Conservation (phyloP, 768 basidiomycete genomes). For the Suillus subluteus region DNA sequence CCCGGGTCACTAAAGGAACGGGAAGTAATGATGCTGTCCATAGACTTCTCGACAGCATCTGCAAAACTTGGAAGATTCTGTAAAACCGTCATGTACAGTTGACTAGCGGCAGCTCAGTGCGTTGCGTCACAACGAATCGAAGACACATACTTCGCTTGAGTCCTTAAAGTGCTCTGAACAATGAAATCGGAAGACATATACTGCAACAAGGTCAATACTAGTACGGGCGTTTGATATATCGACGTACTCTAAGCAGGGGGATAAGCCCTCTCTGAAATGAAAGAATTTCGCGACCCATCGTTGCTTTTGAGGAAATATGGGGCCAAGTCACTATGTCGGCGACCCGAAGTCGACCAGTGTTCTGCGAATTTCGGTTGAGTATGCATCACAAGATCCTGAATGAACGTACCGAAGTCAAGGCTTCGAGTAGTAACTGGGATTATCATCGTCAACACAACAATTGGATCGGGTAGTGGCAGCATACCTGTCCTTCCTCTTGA, state of each 20-base stretch:
- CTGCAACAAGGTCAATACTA: slow-evolving; percentile 31
- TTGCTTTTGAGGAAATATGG: slow-evolving; percentile 42
- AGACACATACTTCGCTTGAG: slow-evolving; percentile 51
- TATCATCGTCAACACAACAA: slow-evolving; percentile 13
- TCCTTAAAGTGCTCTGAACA: slow-evolving; percentile 55
- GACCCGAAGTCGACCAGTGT: slow-evolving; percentile 54
- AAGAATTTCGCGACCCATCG: slow-evolving; percentile 37
- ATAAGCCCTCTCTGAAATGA: slow-evolving; percentile 65
- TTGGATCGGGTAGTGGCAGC: slow-evolving; percentile 14
- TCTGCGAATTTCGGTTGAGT: slow-evolving; percentile 31
- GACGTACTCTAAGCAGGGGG: slow-evolving; percentile 52
- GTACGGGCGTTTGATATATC: not conserved
- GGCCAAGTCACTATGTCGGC: slow-evolving; percentile 52
- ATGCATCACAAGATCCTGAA: not conserved
- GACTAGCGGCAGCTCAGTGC: slow-evolving; percentile 31
- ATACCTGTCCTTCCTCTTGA: slow-evolving; percentile 55
- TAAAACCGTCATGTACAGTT: slow-evolving; percentile 48
- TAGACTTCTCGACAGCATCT: slow-evolving; percentile 42
- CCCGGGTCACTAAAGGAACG: slow-evolving; percentile 39
- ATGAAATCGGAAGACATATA: slow-evolving; percentile 64
- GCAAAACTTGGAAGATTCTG: slow-evolving; percentile 49
- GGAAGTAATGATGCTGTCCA: slow-evolving; percentile 36
- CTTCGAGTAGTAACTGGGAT: slow-evolving; percentile 39
- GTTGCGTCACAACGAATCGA: not conserved
- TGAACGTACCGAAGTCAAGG: slow-evolving; percentile 41